Conservation (phyloP, 371 early-diverging fungal genomes). For the Umbelopsis sp. region DNA sequence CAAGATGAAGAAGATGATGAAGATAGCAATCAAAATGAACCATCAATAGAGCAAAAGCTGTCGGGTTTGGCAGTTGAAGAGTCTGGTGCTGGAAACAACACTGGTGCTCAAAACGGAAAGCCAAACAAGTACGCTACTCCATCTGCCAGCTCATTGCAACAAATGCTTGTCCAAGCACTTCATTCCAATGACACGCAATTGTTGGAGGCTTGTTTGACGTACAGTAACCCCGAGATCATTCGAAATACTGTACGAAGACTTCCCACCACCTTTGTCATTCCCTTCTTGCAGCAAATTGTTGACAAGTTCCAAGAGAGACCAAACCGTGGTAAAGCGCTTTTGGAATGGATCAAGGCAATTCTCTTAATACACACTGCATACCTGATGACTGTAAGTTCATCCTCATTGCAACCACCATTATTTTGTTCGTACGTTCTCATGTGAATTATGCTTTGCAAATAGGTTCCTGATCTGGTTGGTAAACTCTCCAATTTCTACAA, state of each 20-base stretch:
- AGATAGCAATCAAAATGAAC: constrained; percentile 25
- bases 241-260: constrained; percentile 70
- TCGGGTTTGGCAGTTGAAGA: constrained; percentile 38
- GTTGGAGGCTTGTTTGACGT: constrained; percentile 68
- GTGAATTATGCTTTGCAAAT: constrained; percentile 1
- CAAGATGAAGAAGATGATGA: constrained; percentile 22
- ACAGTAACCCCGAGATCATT: constrained; percentile 66
- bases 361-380: constrained; percentile 72
- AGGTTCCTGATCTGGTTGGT: constrained; percentile 63
- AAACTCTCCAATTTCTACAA: constrained; percentile 74
- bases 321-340: constrained; percentile 59
- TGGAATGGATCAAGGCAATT: constrained; percentile 80
- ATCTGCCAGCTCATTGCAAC: constrained; percentile 67
- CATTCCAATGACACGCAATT: constrained; percentile 71
- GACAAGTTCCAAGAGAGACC: constrained; percentile 71
- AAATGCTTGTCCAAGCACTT: constrained; percentile 78
- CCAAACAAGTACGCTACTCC: constrained; percentile 31
- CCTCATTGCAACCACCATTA: constrained; percentile 20
- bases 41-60: constrained; percentile 43
- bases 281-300: constrained; percentile 69
- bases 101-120: constrained; percentile 17
- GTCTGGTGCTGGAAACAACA: constrained; percentile 21
- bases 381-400: constrained; percentile 60
- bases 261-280: constrained; percentile 74
- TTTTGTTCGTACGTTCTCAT: constrained; percentile 31